These are phyloP conservation scores for Dothistroma septosporum DNA, from an alignment of 2,329 filamentous ascomycete genomes.

Conservation along the genomic window DNA sequence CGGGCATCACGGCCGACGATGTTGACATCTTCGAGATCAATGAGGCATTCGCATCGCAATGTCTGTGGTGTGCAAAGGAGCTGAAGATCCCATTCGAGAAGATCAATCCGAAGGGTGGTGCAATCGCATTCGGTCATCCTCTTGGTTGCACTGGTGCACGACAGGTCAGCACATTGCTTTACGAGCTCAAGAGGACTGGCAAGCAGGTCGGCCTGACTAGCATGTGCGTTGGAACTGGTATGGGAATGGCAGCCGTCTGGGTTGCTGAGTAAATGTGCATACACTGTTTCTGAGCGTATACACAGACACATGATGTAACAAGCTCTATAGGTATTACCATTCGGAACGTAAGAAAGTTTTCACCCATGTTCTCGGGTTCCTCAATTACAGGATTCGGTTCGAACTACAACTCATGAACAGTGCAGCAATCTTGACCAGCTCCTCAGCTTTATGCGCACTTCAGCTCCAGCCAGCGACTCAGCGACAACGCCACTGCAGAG, in stretches of 20 bases:
- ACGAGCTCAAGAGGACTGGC: conserved; percentile 78
- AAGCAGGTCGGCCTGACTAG: conserved; percentile 86
- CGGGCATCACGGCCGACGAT: conserved; percentile 79
- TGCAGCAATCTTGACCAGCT: background rate
- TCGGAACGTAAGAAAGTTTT: background rate
- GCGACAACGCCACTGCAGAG: conserved; percentile 10
- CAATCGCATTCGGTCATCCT: conserved; percentile 90
- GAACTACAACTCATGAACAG: too few relatives aligned
- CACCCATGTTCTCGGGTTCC: background rate
- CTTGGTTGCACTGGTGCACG: conserved; percentile 90
- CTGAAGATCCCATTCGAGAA: conserved; percentile 77
- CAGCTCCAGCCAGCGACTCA: conserved; percentile 11
- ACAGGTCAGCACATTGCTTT: conserved; percentile 87
- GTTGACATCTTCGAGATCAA: conserved; percentile 99
- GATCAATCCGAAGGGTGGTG: conserved; percentile 95
- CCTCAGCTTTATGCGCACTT: background rate
- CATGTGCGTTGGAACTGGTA: conserved; percentile 95
- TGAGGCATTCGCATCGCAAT: conserved; percentile 95
- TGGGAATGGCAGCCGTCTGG: conserved; percentile 98
- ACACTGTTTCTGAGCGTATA: background rate
- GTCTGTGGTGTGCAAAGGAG: conserved; percentile 87
- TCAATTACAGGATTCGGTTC: too few relatives aligned
- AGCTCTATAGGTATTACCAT: background rate
- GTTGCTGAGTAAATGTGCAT: conserved; percentile 68
- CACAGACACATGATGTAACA: background rate